Percentiles rank a stretch among this genome's conserved stretches.
Evolutionary conservation across 164 flowering plant genomes (phyloP).

Genomic region (Aristolochia fimbriata): DNA sequence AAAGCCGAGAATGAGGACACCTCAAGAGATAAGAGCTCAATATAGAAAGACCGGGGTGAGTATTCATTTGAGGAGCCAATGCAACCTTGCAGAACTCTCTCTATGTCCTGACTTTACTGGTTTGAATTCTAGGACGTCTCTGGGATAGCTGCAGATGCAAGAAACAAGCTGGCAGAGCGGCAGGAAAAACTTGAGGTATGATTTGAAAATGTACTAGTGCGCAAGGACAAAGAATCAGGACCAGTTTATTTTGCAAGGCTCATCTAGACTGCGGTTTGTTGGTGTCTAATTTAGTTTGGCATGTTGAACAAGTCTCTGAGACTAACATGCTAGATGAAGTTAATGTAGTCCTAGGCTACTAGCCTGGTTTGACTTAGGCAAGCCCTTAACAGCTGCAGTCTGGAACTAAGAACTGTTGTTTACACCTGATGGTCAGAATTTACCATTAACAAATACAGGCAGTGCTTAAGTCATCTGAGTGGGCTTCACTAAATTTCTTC

Average conservation of each 20-base stretch:
- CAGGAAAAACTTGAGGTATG: slow-evolving; percentile 83
- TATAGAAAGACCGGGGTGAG: slow-evolving; percentile 70
- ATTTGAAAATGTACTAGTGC: neutral
- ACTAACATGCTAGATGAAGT: no score
- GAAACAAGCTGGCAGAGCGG: slow-evolving; percentile 67
- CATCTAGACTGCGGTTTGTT: neutral
- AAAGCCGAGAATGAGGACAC: slow-evolving; percentile 64
- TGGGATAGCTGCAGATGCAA: slow-evolving; percentile 65
- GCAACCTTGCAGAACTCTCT: slow-evolving; percentile 1
- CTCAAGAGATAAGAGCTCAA: slow-evolving; percentile 67
- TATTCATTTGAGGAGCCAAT: neutral
- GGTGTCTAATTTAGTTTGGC: neutral
- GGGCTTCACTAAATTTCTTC: no score
- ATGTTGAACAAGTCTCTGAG: neutral
- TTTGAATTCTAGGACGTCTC: slow-evolving; percentile 59
- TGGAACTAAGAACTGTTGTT: no score
- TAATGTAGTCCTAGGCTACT: no score
- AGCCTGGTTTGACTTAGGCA: no score
- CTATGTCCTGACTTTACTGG: slow-evolving; percentile 7
- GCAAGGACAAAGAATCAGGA: neutral
- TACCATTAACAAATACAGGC: no score
- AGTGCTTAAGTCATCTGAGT: no score
- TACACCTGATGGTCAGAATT: no score
- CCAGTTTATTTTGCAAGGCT: neutral
- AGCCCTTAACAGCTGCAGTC: no score